These are phyloP conservation scores for Panus rudis DNA, from an alignment of 768 basidiomycete genomes.

Conservation along the genomic window DNA sequence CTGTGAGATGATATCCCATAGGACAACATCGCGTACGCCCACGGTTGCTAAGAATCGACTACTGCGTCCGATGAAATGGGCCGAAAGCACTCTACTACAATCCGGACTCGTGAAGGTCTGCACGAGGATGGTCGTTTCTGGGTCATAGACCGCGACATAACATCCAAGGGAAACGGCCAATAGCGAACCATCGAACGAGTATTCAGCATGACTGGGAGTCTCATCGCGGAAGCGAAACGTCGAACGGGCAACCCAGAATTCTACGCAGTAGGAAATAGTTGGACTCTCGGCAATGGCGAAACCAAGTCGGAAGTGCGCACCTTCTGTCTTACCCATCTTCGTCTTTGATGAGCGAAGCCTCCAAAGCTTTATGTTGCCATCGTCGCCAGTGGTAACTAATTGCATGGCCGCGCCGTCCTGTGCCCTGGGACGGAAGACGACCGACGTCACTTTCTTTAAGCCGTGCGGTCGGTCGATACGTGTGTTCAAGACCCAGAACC, in stretches of 20 bases:
- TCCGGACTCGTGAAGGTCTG: slow-evolving; percentile 56
- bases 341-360: slow-evolving; percentile 41
- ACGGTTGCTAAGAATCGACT: slow-evolving; percentile 65
- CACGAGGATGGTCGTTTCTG: slow-evolving; percentile 49
- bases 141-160: slow-evolving; percentile 70
- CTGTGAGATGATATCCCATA: slow-evolving; percentile 69
- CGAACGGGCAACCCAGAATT: slow-evolving; percentile 77
- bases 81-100: slow-evolving; percentile 35
- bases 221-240: slow-evolving; percentile 64
- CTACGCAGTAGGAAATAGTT: slow-evolving; percentile 26
- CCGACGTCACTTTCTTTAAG: slow-evolving; percentile 45
- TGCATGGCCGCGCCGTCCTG: slow-evolving; percentile 27
- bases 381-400: slow-evolving; percentile 70
- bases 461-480: slow-evolving; percentile 88
- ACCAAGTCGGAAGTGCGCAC: slow-evolving; percentile 28
- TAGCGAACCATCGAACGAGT: slow-evolving; percentile 79
- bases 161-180: slow-evolving; percentile 65
- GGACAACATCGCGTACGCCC: slow-evolving; percentile 40
- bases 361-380: slow-evolving; percentile 80
- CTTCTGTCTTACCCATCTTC: slow-evolving; percentile 42
- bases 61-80: slow-evolving; percentile 60
- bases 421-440: slow-evolving; percentile 59
- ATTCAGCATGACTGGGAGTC: slow-evolving; percentile 50
- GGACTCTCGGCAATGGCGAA: not conserved
- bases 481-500: slow-evolving; percentile 74